Conservation (phyloP, 2,329 filamentous ascomycete genomes). For the Acrocalymma vagum region DNA sequence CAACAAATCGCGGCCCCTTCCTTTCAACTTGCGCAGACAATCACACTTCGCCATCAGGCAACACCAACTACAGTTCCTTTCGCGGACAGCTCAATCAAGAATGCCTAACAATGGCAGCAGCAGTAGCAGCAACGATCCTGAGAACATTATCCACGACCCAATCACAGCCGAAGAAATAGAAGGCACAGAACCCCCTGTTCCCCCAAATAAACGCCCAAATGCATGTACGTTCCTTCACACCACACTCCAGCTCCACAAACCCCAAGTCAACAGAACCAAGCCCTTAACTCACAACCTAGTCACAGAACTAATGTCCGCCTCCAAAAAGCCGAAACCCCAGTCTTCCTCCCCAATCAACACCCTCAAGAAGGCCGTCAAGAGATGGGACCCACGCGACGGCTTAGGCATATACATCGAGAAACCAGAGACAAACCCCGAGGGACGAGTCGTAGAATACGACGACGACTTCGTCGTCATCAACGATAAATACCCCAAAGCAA, state of each 20-base stretch:
- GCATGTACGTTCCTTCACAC: conserved; percentile 39
- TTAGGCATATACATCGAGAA: conserved; percentile 72
- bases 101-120: conserved; percentile 11
- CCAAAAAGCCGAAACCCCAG: conserved; percentile 47
- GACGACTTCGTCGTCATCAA: conserved; percentile 78
- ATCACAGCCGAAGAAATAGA: conserved; percentile 31
- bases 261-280: conserved; percentile 8
- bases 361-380: conserved; percentile 18
- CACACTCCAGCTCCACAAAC: too few relatives aligned
- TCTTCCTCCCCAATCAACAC: conserved; percentile 8
- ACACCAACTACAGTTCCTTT: not conserved
- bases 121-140: conserved; percentile 2
- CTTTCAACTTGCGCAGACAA: too few relatives aligned
- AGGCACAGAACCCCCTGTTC: conserved; percentile 16
- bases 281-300: conserved; percentile 46
- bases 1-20: too few relatives aligned
- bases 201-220: conserved; percentile 40
- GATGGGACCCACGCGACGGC: conserved; percentile 61
- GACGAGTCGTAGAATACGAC: conserved; percentile 71
- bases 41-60: too few relatives aligned
- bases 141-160: conserved; percentile 21
- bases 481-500: conserved; percentile 83
- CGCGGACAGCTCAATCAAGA: conserved; percentile 1
- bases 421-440: conserved; percentile 67
- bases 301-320: conserved; percentile 55